These are phyloP conservation scores for Venturia oleaginea DNA, from an alignment of 2,329 filamentous ascomycete genomes.

Conservation along the genomic window DNA sequence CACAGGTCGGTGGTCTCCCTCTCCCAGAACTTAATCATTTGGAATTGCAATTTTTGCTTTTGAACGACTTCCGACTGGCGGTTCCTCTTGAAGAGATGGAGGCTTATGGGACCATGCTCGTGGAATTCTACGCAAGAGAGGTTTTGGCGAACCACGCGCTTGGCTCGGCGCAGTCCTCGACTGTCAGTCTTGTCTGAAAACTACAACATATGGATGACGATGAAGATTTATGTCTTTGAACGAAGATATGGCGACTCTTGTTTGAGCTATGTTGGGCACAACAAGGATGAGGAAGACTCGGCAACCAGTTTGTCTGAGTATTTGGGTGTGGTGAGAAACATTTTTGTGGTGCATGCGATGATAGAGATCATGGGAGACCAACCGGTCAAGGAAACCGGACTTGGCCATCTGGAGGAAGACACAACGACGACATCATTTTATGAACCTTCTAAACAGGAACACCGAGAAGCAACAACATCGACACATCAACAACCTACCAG, in stretches of 20 bases:
- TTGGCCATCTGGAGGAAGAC: not conserved
- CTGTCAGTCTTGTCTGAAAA: not conserved
- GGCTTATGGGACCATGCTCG: conserved; percentile 95
- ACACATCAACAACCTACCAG: not conserved
- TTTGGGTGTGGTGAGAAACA: not conserved
- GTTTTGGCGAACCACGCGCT: conserved; percentile 47
- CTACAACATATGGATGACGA: not conserved
- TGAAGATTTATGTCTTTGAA: not conserved
- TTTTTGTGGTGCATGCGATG: not conserved
- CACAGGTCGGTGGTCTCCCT: conserved; percentile 84
- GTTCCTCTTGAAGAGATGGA: conserved; percentile 93
- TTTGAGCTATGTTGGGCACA: not conserved
- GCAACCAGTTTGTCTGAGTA: not conserved
- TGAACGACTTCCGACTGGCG: conserved; percentile 92
- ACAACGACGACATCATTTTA: not conserved
- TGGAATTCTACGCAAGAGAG: conserved; percentile 94
- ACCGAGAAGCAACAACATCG: not conserved
- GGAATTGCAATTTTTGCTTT: conserved; percentile 86
- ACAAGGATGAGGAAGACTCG: not conserved
- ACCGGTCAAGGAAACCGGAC: not conserved
- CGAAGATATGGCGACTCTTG: not conserved
- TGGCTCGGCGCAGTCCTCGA: not conserved
- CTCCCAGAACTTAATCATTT: conserved; percentile 90
- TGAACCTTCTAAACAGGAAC: not conserved
- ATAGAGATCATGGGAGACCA: not conserved